A percentile compares a stretch with the other conserved stretches of the same genome.
Conservation (phyloP, 805 yeast genomes). For the Zygoascus flipseniorum region DNA sequence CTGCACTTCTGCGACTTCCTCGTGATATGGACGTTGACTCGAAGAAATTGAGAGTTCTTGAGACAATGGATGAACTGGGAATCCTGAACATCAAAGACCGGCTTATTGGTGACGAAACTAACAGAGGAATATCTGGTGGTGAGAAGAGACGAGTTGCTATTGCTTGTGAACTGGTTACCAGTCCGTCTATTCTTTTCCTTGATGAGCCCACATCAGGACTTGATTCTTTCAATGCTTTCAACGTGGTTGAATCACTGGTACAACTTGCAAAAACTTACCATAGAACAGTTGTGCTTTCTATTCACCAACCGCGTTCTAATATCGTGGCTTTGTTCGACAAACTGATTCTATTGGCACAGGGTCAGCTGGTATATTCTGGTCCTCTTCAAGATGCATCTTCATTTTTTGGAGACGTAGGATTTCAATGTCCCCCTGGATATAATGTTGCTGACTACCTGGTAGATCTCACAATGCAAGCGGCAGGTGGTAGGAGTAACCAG, state of each 20-base stretch:
- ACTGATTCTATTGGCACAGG: constrained; percentile 71
- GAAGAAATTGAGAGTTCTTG: constrained; percentile 71
- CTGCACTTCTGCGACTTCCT: constrained; percentile 85
- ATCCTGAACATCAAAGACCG: constrained; percentile 77
- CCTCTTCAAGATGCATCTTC: constrained; percentile 65
- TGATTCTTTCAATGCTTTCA: constrained; percentile 87
- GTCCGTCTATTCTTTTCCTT: constrained; percentile 71
- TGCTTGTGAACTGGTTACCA: constrained; percentile 87
- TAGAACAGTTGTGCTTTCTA: constrained; percentile 85
- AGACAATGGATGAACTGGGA: constrained; percentile 77
- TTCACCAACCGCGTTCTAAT: constrained; percentile 95
- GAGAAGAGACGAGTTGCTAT: constrained; percentile 88
- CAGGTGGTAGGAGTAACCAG: neutral
- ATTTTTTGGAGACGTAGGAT: constrained; percentile 69
- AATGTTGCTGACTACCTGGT: constrained; percentile 91
- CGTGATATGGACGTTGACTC: constrained; percentile 62
- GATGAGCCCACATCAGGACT: constrained; percentile 96
- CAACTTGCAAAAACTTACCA: constrained; percentile 70
- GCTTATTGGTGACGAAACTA: constrained; percentile 79
- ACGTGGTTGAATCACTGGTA: constrained; percentile 79
- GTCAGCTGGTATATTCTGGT: constrained; percentile 83
- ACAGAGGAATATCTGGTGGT: constrained; percentile 90
- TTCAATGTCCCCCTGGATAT: constrained; percentile 77
- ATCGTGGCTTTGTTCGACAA: constrained; percentile 87
- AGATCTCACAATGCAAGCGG: constrained; percentile 71